These are phyloP conservation scores for Yarrowia osloensis DNA, from an alignment of 805 yeast species.

Conservation along the genomic window DNA sequence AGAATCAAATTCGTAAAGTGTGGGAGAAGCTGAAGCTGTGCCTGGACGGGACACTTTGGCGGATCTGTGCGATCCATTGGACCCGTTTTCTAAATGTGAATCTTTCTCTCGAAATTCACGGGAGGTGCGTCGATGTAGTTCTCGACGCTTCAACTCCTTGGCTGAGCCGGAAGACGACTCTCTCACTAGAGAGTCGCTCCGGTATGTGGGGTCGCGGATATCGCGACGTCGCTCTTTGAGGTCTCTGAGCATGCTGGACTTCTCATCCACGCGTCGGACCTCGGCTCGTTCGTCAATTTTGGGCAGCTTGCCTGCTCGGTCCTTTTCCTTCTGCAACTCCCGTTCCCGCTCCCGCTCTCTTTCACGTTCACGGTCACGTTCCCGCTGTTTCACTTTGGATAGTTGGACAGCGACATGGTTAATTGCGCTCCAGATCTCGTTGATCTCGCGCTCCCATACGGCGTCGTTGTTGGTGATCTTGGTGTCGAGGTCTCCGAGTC, in stretches of 20 bases:
- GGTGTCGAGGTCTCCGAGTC: constrained; percentile 5
- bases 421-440: constrained; percentile 28
- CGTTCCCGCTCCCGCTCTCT: constrained; percentile 8
- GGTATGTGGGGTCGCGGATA: constrained; percentile 9
- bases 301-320: constrained; percentile 4
- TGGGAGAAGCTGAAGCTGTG: constrained; percentile 22
- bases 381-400: constrained; percentile 21
- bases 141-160: constrained; percentile 21
- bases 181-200: constrained; percentile 1
- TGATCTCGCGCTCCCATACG: constrained; percentile 19
- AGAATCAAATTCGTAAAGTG: constrained; percentile 18
- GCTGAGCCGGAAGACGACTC: constrained; percentile 23
- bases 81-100: constrained; percentile 20
- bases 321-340: constrained; percentile 7
- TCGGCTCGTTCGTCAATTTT: constrained; percentile 20
- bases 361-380: constrained; percentile 29
- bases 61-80: neutral
- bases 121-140: constrained; percentile 9
- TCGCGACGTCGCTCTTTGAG: constrained; percentile 9
- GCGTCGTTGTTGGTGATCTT: constrained; percentile 28
- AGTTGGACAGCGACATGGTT: constrained; percentile 25
- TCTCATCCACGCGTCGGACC: neutral
- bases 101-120: constrained; percentile 22
- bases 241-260: neutral
- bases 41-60: constrained; percentile 14